phyloP scores from a whole-genome alignment of 805 yeast genomes.

The Schwanniomyces vanrijiae region DNA sequence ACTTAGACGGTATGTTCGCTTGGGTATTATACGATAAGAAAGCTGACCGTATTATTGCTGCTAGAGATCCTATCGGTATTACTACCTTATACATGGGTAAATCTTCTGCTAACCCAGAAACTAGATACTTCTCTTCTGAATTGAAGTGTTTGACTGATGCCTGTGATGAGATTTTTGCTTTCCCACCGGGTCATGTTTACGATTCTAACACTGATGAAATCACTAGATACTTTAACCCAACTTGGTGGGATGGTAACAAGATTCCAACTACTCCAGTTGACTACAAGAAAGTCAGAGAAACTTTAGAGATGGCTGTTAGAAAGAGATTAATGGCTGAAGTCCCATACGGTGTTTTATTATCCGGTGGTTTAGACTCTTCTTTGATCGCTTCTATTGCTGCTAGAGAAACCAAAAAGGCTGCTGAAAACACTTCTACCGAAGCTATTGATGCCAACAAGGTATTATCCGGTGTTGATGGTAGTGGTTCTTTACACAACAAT shows the following conservation, averaged over 20 bases:
- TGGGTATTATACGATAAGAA: slow-evolving; percentile 85
- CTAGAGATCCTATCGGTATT: slow-evolving; percentile 98
- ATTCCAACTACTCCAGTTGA: slow-evolving; percentile 80
- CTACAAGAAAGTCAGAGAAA: slow-evolving; percentile 65
- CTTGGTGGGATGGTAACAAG: slow-evolving; percentile 86
- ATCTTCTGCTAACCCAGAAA: slow-evolving; percentile 61
- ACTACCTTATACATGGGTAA: slow-evolving; percentile 96
- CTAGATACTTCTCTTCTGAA: slow-evolving; percentile 91
- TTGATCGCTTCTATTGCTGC: slow-evolving; percentile 97
- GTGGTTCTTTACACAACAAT: slow-evolving; percentile 79
- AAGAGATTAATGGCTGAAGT: slow-evolving; percentile 99
- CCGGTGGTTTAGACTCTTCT: slow-evolving; percentile 97
- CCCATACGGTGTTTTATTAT: slow-evolving; percentile 94
- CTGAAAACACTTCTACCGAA: slow-evolving; percentile 38
- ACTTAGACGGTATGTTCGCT: slow-evolving; percentile 98
- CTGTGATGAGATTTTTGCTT: slow-evolving; percentile 88
- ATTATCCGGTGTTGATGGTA: slow-evolving; percentile 89
- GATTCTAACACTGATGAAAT: slow-evolving; percentile 86
- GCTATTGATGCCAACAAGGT: slow-evolving; percentile 65
- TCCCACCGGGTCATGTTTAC: slow-evolving; percentile 98
- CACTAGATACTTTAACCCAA: slow-evolving; percentile 86
- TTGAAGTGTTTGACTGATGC: slow-evolving; percentile 91
- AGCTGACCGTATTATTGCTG: slow-evolving; percentile 87
- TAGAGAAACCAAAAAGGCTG: slow-evolving; percentile 85
- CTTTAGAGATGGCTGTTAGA: slow-evolving; percentile 92